Evolutionary conservation across 306 rosid genomes (phyloP), one percentile per base, ranked within the genome.

Genomic region (Malus sieversii): DNA sequence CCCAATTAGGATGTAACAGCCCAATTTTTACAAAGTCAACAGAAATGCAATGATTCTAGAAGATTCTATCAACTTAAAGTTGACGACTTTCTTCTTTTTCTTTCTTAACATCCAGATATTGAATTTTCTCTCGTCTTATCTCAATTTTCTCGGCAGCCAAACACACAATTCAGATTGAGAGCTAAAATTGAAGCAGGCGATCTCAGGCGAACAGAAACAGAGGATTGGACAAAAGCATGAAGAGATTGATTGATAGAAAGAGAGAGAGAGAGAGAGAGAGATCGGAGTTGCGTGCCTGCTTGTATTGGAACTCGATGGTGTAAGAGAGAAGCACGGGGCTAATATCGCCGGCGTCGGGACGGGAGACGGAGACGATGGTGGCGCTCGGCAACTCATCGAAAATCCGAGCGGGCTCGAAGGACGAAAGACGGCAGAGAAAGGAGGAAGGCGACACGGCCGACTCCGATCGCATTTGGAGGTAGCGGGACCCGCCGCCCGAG

Each of bases 261-360:
- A 33, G 71, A 64, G 53, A 78, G 42, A 30, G 32, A 30, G 32
- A 30, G 32, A 29, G 71, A 64, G 20, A 59, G 45, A 75, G 4
- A 33, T 10, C 73, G 74, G 66, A 48, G 55, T 48, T 62, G 38
- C 45, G 42, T 12, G 85, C 99, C 91, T 95, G 97, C 83, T 89
- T 92, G 82, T 92, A 92, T 68, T 90, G 92, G 68, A 93, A 89
- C 82, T 87, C 91, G 78, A 92, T 90, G 25, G 95, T 88, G 82
- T 95, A 92, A 42, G 99, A 86, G 72, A 95, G 96, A 53, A 92
- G 99, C 89, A 89, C 85, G 79, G 99, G 99, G 74, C 96, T 95
- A 67, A 95, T 84, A 72, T 95, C 99, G 66, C 86, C 79, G 71
- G 96, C 92, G 78, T 95, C 99, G 15, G 99, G 99, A 6, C 99